Percentiles rank a stretch among this genome's conserved stretches.
Evolutionary conservation across 2,329 filamentous ascomycete genomes (phyloP).

Genomic region (Chalaropsis ovoidea): DNA sequence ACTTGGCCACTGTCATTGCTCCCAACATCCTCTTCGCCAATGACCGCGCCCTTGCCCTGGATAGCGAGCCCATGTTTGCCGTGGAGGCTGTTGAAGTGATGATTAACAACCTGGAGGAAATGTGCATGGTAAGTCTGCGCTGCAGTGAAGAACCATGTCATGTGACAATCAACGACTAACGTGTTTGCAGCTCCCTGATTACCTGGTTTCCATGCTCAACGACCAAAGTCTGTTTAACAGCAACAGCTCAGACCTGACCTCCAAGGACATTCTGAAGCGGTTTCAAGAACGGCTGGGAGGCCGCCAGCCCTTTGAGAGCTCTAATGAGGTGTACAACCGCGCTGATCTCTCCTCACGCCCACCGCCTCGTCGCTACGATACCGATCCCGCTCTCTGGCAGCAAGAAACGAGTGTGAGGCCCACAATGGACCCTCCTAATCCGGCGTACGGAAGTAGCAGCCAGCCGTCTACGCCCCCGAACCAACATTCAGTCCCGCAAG

Average conservation of each 20-base stretch:
- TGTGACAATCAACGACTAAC: slow-evolving; percentile 26
- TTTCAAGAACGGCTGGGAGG: slow-evolving; percentile 66
- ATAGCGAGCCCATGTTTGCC: slow-evolving; percentile 81
- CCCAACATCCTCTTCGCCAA: slow-evolving; percentile 81
- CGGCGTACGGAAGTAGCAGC: slow-evolving; percentile 27
- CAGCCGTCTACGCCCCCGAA: slow-evolving; percentile 24
- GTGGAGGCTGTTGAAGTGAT: slow-evolving; percentile 87
- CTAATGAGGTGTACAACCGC: slow-evolving; percentile 47
- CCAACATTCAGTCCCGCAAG: slow-evolving; percentile 24
- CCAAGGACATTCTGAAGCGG: slow-evolving; percentile 90
- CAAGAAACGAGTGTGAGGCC: slow-evolving; percentile 77
- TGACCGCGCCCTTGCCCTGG: slow-evolving; percentile 56
- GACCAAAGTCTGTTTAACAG: slow-evolving; percentile 68
- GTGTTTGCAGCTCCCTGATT: slow-evolving; percentile 67
- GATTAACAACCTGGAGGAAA: slow-evolving; percentile 87
- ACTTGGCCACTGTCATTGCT: slow-evolving; percentile 91
- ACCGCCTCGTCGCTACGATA: slow-evolving; percentile 60
- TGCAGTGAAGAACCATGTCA: slow-evolving; percentile 3
- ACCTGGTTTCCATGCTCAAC: slow-evolving; percentile 74
- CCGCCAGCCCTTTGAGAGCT: slow-evolving; percentile 48
- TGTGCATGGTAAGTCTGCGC: slow-evolving; percentile 74
- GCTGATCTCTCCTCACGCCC: slow-evolving; percentile 48
- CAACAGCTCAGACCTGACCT: slow-evolving; percentile 75
- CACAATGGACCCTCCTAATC: slow-evolving; percentile 46
- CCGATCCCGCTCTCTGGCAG: slow-evolving; percentile 75